Conservation (phyloP, 768 basidiomycete species). For the Candolleomyces eurysporus region DNA sequence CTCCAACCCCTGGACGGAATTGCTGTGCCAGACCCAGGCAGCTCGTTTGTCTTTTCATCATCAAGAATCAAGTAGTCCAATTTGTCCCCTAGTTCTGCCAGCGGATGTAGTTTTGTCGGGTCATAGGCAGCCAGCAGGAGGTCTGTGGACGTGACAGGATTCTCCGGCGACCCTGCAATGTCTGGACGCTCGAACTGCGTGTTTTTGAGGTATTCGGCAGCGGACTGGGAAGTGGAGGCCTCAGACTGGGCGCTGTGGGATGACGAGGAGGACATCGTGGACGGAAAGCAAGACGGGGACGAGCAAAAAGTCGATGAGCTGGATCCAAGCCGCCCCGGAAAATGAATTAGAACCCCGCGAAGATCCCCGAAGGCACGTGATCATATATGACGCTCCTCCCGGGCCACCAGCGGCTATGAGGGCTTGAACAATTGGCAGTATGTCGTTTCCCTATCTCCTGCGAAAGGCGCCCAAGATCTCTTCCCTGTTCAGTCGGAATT, state of each 20-base stretch:
- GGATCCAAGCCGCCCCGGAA: slow-evolving; percentile 19
- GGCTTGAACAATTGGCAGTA: too few species aligned
- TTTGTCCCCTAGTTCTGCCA: slow-evolving; percentile 89
- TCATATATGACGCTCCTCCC: background rate
- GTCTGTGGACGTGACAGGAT: slow-evolving; percentile 79
- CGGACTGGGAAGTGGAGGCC: slow-evolving; percentile 44
- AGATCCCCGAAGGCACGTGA: slow-evolving; percentile 2
- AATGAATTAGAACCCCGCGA: slow-evolving; percentile 6
- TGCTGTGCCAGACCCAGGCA: slow-evolving; percentile 88
- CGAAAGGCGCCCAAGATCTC: background rate
- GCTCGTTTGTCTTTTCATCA: slow-evolving; percentile 90
- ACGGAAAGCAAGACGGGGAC: background rate
- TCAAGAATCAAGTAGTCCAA: slow-evolving; percentile 94
- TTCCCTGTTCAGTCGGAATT: background rate
- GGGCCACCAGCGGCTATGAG: background rate
- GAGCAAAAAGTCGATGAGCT: slow-evolving; percentile 12
- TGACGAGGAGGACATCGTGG: slow-evolving; percentile 15
- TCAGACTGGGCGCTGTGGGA: slow-evolving; percentile 21
- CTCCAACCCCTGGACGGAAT: slow-evolving; percentile 97
- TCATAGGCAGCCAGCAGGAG: slow-evolving; percentile 87
- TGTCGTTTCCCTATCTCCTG: background rate
- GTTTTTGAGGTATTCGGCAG: slow-evolving; percentile 44
- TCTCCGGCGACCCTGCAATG: slow-evolving; percentile 39
- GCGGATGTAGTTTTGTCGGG: slow-evolving; percentile 88
- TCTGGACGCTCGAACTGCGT: slow-evolving; percentile 48